Base-by-base conservation (phyloP, 768 basidiomycete species). In the Nidularia pulvinata region DNA sequence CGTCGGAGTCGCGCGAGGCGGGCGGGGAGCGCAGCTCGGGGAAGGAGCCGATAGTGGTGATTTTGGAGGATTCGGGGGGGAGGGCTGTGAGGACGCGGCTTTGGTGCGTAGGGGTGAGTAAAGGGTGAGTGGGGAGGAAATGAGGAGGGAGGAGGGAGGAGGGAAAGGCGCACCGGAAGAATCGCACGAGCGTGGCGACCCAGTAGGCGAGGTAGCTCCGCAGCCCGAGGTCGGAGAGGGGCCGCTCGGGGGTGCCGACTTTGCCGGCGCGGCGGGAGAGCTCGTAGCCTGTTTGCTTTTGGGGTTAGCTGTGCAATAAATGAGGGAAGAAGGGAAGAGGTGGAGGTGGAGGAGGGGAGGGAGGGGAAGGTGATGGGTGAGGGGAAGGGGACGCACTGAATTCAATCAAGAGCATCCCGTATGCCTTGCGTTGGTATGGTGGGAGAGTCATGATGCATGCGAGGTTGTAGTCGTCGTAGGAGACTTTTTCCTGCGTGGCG, bases 381-480 rank as follows among this genome's bases (percentile, higher is more conserved):
- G 50, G 25, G 4, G 36, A 45, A 35, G 1, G 16, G 42, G n/a
- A 72, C 93, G 44, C 65, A 96, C 96, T 98, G 77, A 98, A 97
- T 73, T 99, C 96, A 57, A 98, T 98, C 80, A 99, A 81, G 25
- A 98, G 85, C 80, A 92, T 93, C 2, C 96, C 97, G 61, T 89
- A 97, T 5, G 94, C 91, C 60, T 87, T 83, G 54, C 85, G 80
- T 63, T 98, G 96, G 63, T 88, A 93, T 14, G 95, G 97, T 1
- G 97, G 97, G 42, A 99, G 83, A 6, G 91, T 92, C 60, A 98
- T 87, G 61, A 99, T 99, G 68, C 93, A 95, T 3, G 96, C 96
- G 7, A 99, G 81, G 64, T 99, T 99, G 72, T 95, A 97, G 61
- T 96, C 92, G 60, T 99, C 97, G 58, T 94, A 96, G 1, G 95